phyloP scores from a whole-genome alignment of 345 rosid species.

The Populus pruinosa region DNA sequence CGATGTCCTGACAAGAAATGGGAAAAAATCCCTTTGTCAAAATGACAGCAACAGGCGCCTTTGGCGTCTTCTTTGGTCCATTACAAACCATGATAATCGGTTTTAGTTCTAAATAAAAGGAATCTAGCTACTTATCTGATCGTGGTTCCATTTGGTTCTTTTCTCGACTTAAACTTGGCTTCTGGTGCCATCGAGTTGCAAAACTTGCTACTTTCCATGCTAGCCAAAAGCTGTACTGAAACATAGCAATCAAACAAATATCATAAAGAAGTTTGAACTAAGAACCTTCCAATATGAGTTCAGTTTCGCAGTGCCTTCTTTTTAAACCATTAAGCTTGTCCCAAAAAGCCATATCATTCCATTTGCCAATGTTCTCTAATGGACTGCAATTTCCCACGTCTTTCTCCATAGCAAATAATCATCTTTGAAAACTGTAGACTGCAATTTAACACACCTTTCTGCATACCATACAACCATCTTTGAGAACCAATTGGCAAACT shows the following conservation, averaged over 20 bases:
- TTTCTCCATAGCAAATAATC: background rate
- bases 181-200: slow-evolving; percentile 1
- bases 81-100: background rate
- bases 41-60: background rate
- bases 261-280: background rate
- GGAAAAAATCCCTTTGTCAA: background rate
- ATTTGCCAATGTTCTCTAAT: slow-evolving; percentile 21
- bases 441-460: background rate
- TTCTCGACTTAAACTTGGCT: background rate
- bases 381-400: background rate
- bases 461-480: background rate
- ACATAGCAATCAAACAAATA: background rate
- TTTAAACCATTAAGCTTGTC: slow-evolving; percentile 12
- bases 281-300: background rate
- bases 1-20: background rate
- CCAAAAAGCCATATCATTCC: slow-evolving; percentile 18
- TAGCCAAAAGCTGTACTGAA: background rate
- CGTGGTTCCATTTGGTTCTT: background rate
- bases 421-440: background rate
- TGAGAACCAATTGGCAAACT: background rate
- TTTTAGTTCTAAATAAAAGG: background rate
- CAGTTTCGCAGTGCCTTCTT: slow-evolving; percentile 2
- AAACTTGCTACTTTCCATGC: background rate
- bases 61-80: background rate
- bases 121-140: background rate